Percentiles rank a stretch among this genome's conserved stretches.
Conservation (phyloP, 768 basidiomycete species). For the Mrakia frigida region DNA sequence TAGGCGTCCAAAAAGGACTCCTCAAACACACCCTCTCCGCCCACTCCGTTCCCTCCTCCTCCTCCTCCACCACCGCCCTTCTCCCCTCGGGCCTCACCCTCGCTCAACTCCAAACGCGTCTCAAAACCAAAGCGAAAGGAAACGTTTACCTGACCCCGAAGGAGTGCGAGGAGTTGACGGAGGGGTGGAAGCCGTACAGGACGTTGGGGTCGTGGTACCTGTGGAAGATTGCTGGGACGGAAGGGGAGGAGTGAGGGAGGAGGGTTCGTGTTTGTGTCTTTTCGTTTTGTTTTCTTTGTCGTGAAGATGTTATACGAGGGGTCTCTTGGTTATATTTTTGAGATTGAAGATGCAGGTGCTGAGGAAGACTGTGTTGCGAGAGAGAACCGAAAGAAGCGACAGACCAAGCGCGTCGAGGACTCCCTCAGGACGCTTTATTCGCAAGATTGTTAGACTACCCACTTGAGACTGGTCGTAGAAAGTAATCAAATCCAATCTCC, state of each 20-base stretch:
- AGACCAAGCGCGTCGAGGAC: too few species aligned
- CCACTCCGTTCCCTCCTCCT: background rate
- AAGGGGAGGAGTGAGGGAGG: background rate
- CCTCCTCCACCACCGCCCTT: slow-evolving; percentile 39
- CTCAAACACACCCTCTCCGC: slow-evolving; percentile 31
- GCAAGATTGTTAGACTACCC: too few species aligned
- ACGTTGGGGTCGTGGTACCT: slow-evolving; percentile 6
- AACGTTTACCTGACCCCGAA: slow-evolving; percentile 66
- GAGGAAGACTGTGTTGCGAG: too few species aligned
- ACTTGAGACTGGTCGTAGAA: too few species aligned
- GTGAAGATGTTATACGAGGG: too few species aligned
- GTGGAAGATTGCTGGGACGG: slow-evolving; percentile 22
- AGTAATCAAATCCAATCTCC: too few species aligned
- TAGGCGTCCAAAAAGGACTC: slow-evolving; percentile 64
- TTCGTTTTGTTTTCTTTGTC: too few species aligned
- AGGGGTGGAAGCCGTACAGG: slow-evolving; percentile 69
- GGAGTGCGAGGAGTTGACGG: slow-evolving; percentile 75
- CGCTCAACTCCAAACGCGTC: slow-evolving; percentile 55
- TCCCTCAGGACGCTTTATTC: too few species aligned
- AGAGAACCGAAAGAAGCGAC: too few species aligned
- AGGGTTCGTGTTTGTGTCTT: background rate
- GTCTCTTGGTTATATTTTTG: too few species aligned
- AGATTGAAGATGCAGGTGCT: too few species aligned
- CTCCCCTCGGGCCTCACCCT: slow-evolving; percentile 61
- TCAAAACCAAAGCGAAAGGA: slow-evolving; percentile 69